Conservation (phyloP, 2,329 filamentous ascomycete species). For the Fusarium piperis region DNA sequence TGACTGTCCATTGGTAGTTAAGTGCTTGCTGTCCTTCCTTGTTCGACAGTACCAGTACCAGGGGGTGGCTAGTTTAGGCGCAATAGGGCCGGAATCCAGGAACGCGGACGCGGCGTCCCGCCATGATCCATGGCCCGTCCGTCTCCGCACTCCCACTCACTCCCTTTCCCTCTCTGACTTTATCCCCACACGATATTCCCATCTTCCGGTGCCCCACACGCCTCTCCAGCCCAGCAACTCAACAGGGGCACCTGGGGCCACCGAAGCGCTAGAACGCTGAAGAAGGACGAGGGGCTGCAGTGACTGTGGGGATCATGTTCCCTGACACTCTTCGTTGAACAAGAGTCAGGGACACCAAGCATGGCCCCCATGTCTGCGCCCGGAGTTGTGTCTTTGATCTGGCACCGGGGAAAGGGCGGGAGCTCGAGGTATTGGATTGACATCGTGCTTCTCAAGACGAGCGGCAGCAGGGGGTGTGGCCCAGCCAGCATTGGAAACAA, state of each 20-base stretch:
- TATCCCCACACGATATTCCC: constrained; percentile 24
- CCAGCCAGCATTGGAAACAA: constrained; percentile 5
- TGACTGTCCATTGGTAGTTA: background rate
- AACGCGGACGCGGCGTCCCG: constrained; percentile 28
- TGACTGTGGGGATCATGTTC: background rate
- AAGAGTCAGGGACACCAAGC: background rate
- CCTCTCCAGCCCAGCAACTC: constrained; percentile 13
- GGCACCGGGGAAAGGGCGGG: constrained; percentile 22
- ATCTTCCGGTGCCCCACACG: constrained; percentile 27
- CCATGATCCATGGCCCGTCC: constrained; percentile 12
- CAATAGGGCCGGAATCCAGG: constrained; percentile 12
- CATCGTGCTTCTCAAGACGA: background rate
- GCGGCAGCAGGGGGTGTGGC: background rate
- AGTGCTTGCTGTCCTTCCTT: background rate
- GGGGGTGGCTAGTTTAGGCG: constrained; percentile 2
- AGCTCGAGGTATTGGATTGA: constrained; percentile 7
- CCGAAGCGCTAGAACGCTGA: constrained; percentile 11
- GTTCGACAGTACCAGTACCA: background rate
- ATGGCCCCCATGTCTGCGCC: constrained; percentile 1
- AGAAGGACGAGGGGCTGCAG: constrained; percentile 2
- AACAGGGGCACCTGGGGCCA: background rate
- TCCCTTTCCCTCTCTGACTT: background rate
- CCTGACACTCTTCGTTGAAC: background rate
- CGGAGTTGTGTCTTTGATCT: constrained; percentile 14
- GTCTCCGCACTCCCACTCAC: constrained; percentile 21